Evolutionary conservation across 441 rosid species (phyloP).

Genomic region (Manihot esculenta): DNA sequence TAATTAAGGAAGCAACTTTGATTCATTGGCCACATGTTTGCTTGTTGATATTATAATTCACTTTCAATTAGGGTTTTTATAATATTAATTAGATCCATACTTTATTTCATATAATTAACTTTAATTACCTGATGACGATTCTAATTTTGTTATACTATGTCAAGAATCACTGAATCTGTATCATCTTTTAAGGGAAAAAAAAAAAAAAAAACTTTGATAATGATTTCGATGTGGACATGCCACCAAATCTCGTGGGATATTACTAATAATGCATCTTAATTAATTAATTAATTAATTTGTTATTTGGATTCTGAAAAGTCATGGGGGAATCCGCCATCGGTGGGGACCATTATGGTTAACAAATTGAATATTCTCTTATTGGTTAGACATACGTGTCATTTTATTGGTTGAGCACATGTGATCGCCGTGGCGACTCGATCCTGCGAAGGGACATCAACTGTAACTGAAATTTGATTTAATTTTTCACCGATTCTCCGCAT

Average conservation of each 20-base stretch:
- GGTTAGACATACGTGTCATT: neutral
- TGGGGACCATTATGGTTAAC: too few relatives aligned
- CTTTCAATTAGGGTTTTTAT: neutral
- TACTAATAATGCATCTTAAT: neutral
- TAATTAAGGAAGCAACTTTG: neutral
- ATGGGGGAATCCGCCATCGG: too few relatives aligned
- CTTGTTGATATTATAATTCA: too few relatives aligned
- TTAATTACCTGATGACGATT: too few relatives aligned
- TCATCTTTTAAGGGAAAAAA: neutral
- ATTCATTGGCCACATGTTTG: neutral
- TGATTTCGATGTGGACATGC: constrained; percentile 7
- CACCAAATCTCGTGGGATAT: neutral
- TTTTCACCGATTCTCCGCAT: too few relatives aligned
- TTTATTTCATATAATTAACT: too few relatives aligned
- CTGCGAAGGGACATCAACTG: neutral
- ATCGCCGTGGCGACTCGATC: neutral
- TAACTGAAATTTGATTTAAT: too few relatives aligned
- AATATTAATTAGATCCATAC: too few relatives aligned
- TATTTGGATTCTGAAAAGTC: neutral
- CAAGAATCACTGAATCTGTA: constrained; percentile 1
- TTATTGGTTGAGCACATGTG: neutral
- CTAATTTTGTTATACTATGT: neutral
- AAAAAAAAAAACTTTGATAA: neutral
- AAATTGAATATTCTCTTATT: neutral
- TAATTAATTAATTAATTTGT: neutral